These are phyloP conservation scores for Alternaria conjuncta DNA, from an alignment of 2,329 filamentous ascomycete genomes.

Conservation along the genomic window DNA sequence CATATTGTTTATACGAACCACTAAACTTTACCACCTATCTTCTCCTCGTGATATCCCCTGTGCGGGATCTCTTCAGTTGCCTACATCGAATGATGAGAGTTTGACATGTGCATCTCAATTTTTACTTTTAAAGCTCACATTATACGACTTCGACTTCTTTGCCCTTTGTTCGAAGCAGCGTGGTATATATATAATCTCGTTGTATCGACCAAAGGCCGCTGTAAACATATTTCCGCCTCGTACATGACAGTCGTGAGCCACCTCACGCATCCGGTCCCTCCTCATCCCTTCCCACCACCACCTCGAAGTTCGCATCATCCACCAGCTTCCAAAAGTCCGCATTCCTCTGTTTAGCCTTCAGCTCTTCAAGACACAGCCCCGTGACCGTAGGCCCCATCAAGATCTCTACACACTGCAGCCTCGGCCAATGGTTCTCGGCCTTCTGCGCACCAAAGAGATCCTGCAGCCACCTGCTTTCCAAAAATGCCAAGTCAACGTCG, in stretches of 20 bases:
- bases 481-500: slow-evolving; percentile 12
- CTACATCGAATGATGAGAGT: neutral
- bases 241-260: neutral
- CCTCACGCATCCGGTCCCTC: neutral
- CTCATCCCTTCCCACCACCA: neutral
- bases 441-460: slow-evolving; percentile 12
- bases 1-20: neutral
- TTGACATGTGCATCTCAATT: neutral
- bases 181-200: neutral
- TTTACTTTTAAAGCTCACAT: neutral
- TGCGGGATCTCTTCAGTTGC: neutral
- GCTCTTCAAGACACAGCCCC: neutral
- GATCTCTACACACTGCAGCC: slow-evolving; percentile 11
- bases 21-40: neutral
- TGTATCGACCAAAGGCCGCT: too few species aligned
- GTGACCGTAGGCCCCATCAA: neutral
- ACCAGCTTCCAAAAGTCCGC: neutral
- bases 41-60: neutral
- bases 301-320: neutral
- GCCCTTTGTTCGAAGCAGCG: neutral
- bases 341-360: neutral
- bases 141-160: neutral
- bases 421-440: neutral
- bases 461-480: slow-evolving; percentile 10
- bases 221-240: neutral